Base-by-base conservation (phyloP, 1,284 basidiomycete genomes). In the Trichosporon asahii region DNA sequence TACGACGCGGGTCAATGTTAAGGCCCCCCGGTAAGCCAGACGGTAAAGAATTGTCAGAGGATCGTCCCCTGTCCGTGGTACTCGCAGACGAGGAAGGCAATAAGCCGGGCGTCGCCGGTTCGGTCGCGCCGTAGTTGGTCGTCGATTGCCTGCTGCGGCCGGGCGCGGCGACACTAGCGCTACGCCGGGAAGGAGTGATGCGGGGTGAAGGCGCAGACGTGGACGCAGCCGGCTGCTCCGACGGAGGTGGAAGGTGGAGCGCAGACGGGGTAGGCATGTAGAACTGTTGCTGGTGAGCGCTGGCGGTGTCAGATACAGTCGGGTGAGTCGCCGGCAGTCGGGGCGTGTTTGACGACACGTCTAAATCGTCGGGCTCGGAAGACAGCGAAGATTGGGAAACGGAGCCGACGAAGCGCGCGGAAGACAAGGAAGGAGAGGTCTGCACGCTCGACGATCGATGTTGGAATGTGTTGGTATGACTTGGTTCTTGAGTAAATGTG, bases 401-500 rank as follows among this genome's bases (percentile, higher is more conserved):
- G n/a, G 72, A 73, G 4, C 37, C 67, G 21, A 27, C 55, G 0
- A 68, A 57, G 3, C 72, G 72, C 5, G 61, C 33, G 8, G 70
- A 71, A 2, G 68, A 27, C 2, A 73, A 49, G n/a, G 70, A 64
- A 12, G 72, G 72, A 3, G 72, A 73, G 25, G 70, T 69, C 66
- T 71, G 68, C 33, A 71, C 65, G 37, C 66, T 66, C 68, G 66
- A 29, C 5, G 40, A 18, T 6, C 15, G 40, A 3, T 65, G 63
- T 33, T 55, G 27, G 37, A 66, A 27, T 21, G 27, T 61, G 29
- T 60, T 46, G 3, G 49, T 25, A 4, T 40, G 74, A 23, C 64
- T 68, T 1, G 77, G 65, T 53, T 74, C 71, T 27, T 67, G 64
- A 15, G 73, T 70, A 66, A 80, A 80, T 0, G 79, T 74, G 15